Evolutionary conservation across 805 yeast species (phyloP).

Genomic region (Kurtzmaniella cleridarum): DNA sequence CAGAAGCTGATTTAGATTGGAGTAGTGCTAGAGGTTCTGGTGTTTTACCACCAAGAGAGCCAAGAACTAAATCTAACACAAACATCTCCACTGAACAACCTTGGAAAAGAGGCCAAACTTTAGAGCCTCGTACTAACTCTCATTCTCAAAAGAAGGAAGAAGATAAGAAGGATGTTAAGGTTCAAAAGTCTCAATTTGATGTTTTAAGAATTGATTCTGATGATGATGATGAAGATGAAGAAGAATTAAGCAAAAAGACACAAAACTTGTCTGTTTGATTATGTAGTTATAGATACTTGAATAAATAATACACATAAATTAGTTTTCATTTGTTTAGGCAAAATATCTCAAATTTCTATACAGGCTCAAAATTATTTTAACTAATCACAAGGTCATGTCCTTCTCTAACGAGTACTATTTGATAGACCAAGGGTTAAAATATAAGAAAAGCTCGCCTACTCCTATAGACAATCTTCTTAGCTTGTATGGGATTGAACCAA

Average conservation of each 20-base stretch:
- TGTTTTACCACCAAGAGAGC: slow-evolving; percentile 30
- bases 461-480: slow-evolving; percentile 67
- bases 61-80: slow-evolving; percentile 16
- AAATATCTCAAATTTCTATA: too few relatives aligned
- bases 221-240: slow-evolving; percentile 19
- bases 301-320: too few relatives aligned
- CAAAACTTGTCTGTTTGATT: slow-evolving; percentile 17
- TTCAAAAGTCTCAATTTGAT: slow-evolving; percentile 30
- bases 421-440: slow-evolving; percentile 7
- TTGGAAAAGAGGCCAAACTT: slow-evolving; percentile 35
- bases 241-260: slow-evolving; percentile 19
- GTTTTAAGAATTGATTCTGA: slow-evolving; percentile 31
- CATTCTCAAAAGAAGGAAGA: slow-evolving; percentile 11
- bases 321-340: too few relatives aligned
- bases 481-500: slow-evolving; percentile 58
- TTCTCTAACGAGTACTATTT: too few relatives aligned
- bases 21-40: slow-evolving; percentile 33
- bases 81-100: slow-evolving; percentile 23
- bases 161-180: slow-evolving; percentile 19
- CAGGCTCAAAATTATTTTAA: not conserved
- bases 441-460: slow-evolving; percentile 53
- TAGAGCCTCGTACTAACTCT: slow-evolving; percentile 13
- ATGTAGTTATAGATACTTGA: slow-evolving; percentile 18
- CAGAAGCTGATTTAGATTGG: slow-evolving; percentile 38
- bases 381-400: not conserved